These are phyloP conservation scores for Pseudopithomyces maydicus DNA, from an alignment of 2,329 filamentous ascomycete species.

Conservation along the genomic window DNA sequence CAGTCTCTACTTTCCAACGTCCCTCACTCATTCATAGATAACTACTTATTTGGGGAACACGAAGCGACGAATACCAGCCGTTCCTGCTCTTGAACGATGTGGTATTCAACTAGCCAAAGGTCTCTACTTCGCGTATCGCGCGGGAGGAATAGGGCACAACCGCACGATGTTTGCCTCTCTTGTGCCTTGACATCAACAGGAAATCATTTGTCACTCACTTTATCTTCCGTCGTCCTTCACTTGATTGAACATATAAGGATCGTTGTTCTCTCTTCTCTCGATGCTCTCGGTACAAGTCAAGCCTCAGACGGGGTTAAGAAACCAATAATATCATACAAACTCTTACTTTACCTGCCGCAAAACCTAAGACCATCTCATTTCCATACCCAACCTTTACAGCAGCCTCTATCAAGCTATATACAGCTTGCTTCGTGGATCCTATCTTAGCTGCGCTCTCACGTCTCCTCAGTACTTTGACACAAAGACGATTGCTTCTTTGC, in stretches of 20 bases:
- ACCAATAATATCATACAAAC: too few species aligned
- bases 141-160: conserved; percentile 5
- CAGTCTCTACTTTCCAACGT: conserved; percentile 1
- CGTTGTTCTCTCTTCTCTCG: neutral
- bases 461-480: too few species aligned
- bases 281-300: neutral
- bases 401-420: too few species aligned
- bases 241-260: neutral
- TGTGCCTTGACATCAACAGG: neutral
- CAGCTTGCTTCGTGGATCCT: too few species aligned
- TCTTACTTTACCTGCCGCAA: too few species aligned
- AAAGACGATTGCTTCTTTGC: too few species aligned
- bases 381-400: too few species aligned
- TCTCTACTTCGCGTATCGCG: conserved; percentile 3
- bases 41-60: neutral
- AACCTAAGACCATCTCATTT: neutral
- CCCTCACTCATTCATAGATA: neutral
- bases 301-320: too few species aligned
- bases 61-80: conserved; percentile 3
- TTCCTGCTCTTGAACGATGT: neutral
- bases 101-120: neutral
- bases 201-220: neutral
- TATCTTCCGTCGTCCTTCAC: neutral
- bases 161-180: neutral
- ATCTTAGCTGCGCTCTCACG: too few species aligned